These are phyloP conservation scores for Berberis thunbergii DNA, from an alignment of 164 flowering plant genomes.

Conservation along the genomic window DNA sequence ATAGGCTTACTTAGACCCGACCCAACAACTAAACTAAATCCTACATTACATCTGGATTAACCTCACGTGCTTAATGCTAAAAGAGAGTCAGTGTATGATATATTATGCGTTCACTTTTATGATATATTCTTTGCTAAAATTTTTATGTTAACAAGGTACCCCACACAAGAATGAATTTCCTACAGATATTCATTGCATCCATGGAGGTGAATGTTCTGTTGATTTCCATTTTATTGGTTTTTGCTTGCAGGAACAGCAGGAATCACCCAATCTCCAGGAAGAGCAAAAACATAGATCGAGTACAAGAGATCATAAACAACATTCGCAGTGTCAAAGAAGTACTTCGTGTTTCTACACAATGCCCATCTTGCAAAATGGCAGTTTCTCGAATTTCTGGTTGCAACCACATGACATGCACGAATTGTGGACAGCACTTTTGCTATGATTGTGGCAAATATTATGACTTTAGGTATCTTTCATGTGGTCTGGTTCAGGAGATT, in stretches of 20 bases:
- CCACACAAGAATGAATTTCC: too few relatives aligned
- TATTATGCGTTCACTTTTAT: too few relatives aligned
- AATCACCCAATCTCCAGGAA: background rate
- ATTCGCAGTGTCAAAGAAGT: background rate
- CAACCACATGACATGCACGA: background rate
- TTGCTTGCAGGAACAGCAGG: background rate
- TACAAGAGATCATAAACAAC: background rate
- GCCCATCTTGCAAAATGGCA: constrained; percentile 1
- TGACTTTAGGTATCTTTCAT: background rate
- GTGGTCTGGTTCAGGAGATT: background rate
- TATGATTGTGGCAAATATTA: background rate
- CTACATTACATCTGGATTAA: too few relatives aligned
- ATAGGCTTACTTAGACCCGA: too few relatives aligned
- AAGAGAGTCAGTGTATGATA: too few relatives aligned
- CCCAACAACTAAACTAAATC: too few relatives aligned
- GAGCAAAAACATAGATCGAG: background rate
- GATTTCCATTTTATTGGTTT: background rate
- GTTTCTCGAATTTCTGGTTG: background rate
- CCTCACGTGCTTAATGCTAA: too few relatives aligned
- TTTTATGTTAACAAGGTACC: too few relatives aligned
- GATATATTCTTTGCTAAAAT: too few relatives aligned
- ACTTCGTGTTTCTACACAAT: background rate
- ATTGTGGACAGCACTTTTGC: background rate
- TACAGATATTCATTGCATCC: background rate
- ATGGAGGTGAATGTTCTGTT: background rate